A percentile compares a stretch with the other conserved stretches of the same genome.
These are phyloP conservation scores for Nymphaea thermarum DNA, from an alignment of 164 flowering plant species.

Conservation along the genomic window DNA sequence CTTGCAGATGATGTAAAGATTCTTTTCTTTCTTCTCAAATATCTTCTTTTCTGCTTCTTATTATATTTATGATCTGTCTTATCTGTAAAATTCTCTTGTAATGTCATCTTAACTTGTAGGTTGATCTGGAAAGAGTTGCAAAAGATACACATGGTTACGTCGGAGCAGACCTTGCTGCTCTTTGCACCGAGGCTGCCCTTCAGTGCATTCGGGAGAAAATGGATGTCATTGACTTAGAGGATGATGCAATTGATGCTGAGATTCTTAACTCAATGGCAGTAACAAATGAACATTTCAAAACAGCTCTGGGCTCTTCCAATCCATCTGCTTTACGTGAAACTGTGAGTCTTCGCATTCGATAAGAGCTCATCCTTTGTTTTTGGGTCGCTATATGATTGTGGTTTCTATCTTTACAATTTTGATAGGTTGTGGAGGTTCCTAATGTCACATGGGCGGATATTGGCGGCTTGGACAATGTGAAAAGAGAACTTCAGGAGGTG, in stretches of 20 bases:
- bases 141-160: constrained; percentile 65
- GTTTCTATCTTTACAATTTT: background rate
- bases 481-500: constrained; percentile 42
- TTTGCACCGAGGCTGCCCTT: constrained; percentile 67
- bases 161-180: constrained; percentile 66
- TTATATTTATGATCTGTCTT: background rate
- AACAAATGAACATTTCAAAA: constrained; percentile 51
- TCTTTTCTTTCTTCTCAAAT: background rate
- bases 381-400: background rate
- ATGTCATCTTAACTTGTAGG: constrained; percentile 19
- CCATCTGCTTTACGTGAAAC: constrained; percentile 67
- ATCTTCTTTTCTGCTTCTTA: no score
- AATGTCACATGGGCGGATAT: constrained; percentile 64
- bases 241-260: constrained; percentile 59
- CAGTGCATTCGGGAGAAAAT: constrained; percentile 65
- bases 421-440: constrained; percentile 67
- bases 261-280: constrained; percentile 63
- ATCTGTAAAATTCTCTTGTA: background rate
- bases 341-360: constrained; percentile 15
- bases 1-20: constrained; percentile 48
- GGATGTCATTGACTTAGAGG: constrained; percentile 63
- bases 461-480: constrained; percentile 63
- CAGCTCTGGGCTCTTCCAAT: constrained; percentile 47
- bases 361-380: background rate
- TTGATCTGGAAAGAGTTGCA: constrained; percentile 51